Base-by-base conservation (phyloP, 2,329 filamentous ascomycete species). In the Cladorrhinum sp. region DNA sequence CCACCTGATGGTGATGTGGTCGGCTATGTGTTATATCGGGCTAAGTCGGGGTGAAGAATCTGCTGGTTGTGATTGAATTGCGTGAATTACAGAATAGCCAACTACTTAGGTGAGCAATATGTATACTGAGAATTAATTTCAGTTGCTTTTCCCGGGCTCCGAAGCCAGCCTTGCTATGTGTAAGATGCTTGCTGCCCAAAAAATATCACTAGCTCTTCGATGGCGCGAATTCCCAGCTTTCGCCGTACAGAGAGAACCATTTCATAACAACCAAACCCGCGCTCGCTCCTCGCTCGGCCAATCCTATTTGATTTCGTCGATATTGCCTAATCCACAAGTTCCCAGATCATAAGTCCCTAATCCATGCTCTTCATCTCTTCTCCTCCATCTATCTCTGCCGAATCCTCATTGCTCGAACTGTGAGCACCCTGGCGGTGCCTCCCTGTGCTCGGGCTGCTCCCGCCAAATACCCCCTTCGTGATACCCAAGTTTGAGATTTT, bases 401-500 rank as follows among this genome's bases (percentile, higher is more conserved):
- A 16, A 16, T 49, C 27, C 29, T 25, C 20, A 22, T 36, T 50
- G 29, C 10, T 29, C 29, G 10, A 13, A 36, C 2, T 38, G n/a
- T 62, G 52, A 24, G 18, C 54, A 8, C 59, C 63, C 22, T 22
- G 50, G 8, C 62, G 59, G 18, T 50, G 55, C 51, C 61, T 59
- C 49, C 63, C 62, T 22, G 59, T 56, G 27, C 57, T 55, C 3
- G 53, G 52, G 38, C 62, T 61, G 41, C 50, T 45, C 13, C 63
- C 62, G 13, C 65, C 66, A 59, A 70, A 65, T 10, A 70, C 59
- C 13, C 76, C 77, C 57, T 77, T 81, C n/a, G 80, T 78, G 18
- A 86, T 69, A 48, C 77, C 78, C 9, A 84, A 67, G 16, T 76
- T 76, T 1, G 76, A 75, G 16, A 84, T 76, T 22, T 79, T 79